Evolutionary conservation across 2,329 filamentous ascomycete species (phyloP).

Genomic region (Penicillium paneum): DNA sequence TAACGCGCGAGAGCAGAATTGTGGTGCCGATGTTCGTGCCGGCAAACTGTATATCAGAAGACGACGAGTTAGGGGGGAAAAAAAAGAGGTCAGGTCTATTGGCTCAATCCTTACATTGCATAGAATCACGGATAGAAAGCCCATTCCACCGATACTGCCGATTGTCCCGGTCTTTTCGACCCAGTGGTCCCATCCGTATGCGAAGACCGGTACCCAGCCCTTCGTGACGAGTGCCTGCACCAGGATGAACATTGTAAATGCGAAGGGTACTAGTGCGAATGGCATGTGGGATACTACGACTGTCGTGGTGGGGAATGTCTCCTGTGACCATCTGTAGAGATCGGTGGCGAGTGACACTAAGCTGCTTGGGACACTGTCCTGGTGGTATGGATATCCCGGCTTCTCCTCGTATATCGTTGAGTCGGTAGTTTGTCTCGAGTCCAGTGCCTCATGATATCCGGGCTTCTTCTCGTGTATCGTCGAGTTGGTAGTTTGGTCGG

Average conservation of each 20-base stretch:
- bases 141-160: slow-evolving; percentile 69
- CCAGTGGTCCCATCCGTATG: slow-evolving; percentile 71
- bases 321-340: slow-evolving; percentile 58
- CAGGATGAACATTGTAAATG: slow-evolving; percentile 71
- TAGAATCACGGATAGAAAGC: slow-evolving; percentile 65
- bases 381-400: slow-evolving; percentile 3
- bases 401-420: slow-evolving; percentile 33
- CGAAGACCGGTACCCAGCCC: slow-evolving; percentile 71
- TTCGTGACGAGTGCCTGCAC: slow-evolving; percentile 71
- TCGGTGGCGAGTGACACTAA: slow-evolving; percentile 51
- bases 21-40: slow-evolving; percentile 75
- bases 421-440: slow-evolving; percentile 1
- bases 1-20: slow-evolving; percentile 67
- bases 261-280: slow-evolving; percentile 66
- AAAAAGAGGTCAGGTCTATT: not conserved
- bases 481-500: slow-evolving; percentile 1
- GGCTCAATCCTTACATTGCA: slow-evolving; percentile 60
- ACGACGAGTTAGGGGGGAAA: slow-evolving; percentile 9
- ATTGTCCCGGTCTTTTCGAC: slow-evolving; percentile 66
- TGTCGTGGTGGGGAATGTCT: slow-evolving; percentile 68
- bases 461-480: slow-evolving; percentile 34
- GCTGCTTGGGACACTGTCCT: slow-evolving; percentile 40
- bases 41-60: slow-evolving; percentile 55
- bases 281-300: slow-evolving; percentile 65
- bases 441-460: not conserved